Conservation (phyloP, 257 asterid genomes). For the Penstemon newberryi region DNA sequence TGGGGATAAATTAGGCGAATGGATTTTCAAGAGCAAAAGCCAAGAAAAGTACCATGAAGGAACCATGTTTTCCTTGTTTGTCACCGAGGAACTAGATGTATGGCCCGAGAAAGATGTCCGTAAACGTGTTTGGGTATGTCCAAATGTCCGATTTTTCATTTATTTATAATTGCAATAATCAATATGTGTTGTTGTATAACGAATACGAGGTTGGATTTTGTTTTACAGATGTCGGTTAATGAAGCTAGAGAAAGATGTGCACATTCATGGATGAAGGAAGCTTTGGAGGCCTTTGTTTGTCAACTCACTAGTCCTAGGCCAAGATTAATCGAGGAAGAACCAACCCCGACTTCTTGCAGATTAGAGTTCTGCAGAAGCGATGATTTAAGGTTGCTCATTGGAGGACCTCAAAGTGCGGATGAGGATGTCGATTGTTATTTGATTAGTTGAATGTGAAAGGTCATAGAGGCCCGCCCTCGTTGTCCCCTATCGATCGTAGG, state of each 20-base stretch:
- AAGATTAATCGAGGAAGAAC: constrained; percentile 40
- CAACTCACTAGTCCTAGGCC: constrained; percentile 32
- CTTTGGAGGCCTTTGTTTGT: constrained; percentile 58
- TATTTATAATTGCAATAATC: no score
- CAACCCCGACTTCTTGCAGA: constrained; percentile 25
- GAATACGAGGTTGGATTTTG: constrained; percentile 21
- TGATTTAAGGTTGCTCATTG: constrained; percentile 37
- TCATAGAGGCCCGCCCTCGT: constrained; percentile 21
- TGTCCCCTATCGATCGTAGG: constrained; percentile 5
- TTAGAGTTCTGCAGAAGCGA: constrained; percentile 43
- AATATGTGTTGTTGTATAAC: background rate
- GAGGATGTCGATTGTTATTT: constrained; percentile 49
- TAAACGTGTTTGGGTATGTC: constrained; percentile 77
- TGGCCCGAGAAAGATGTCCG: constrained; percentile 95
- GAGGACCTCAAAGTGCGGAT: constrained; percentile 40
- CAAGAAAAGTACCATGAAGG: constrained; percentile 81
- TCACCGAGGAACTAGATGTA: constrained; percentile 71
- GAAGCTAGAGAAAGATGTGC: constrained; percentile 76
- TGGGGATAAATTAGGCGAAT: constrained; percentile 71
- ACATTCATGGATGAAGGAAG: constrained; percentile 89
- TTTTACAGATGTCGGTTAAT: constrained; percentile 58
- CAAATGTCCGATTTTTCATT: background rate
- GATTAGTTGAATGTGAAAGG: constrained; percentile 34
- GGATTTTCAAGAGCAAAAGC: constrained; percentile 94
- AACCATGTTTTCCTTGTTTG: constrained; percentile 73